Conservation (phyloP, 129 eudicot species). For the Centaurea solstitialis region DNA sequence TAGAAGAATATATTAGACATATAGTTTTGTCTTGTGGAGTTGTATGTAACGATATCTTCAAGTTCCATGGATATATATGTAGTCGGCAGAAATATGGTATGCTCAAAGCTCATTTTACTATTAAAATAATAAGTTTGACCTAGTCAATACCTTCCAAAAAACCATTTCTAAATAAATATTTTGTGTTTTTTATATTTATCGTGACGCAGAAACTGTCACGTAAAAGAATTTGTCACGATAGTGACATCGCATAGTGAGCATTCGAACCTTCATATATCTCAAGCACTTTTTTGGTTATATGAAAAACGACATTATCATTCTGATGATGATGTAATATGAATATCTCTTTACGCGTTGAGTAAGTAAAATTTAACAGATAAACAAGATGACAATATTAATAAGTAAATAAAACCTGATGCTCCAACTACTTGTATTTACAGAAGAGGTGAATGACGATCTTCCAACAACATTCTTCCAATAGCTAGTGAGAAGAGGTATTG, state of each 20-base stretch:
- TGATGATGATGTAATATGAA: background rate
- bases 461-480: background rate
- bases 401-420: background rate
- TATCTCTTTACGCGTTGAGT: background rate
- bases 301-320: background rate
- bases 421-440: background rate
- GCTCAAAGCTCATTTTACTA: background rate
- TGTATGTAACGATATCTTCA: background rate
- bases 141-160: background rate
- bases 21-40: background rate
- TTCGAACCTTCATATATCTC: no score
- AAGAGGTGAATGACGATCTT: background rate
- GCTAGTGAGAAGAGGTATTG: background rate
- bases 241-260: background rate
- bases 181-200: background rate
- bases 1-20: background rate
- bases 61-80: background rate
- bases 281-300: no score
- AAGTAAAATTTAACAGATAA: background rate
- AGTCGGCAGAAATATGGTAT: no score
- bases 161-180: background rate
- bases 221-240: background rate
- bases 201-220: background rate
- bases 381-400: background rate
- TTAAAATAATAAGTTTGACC: background rate